These are phyloP conservation scores for Exophiala dermatitidis DNA, from an alignment of 2,329 filamentous ascomycete species.

Conservation along the genomic window DNA sequence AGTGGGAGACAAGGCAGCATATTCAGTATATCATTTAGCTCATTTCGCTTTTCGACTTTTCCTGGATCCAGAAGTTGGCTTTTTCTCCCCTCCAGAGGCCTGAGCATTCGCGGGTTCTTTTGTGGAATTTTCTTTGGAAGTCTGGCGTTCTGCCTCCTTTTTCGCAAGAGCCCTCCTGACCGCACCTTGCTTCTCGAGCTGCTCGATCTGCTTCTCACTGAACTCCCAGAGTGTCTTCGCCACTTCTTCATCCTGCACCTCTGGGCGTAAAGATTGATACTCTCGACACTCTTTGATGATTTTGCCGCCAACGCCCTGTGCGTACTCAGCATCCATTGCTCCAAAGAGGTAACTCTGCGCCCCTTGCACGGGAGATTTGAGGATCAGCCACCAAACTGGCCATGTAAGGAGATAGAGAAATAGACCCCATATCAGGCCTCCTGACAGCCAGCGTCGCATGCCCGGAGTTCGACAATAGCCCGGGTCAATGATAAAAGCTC, in stretches of 20 bases:
- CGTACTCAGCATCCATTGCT: conserved; percentile 70
- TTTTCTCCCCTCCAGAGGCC: conserved; percentile 21
- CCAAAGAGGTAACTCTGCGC: conserved; percentile 82
- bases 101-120: conserved; percentile 11
- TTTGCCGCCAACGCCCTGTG: conserved; percentile 58
- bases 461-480: conserved; percentile 79
- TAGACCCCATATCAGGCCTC: conserved; percentile 75
- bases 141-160: conserved; percentile 38
- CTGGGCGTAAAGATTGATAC: conserved; percentile 61
- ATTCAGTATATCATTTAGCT: neutral
- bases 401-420: conserved; percentile 69
- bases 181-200: conserved; percentile 71
- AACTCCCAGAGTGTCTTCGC: conserved; percentile 86
- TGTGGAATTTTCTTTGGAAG: conserved; percentile 19
- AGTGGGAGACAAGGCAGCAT: no score
- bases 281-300: conserved; percentile 84
- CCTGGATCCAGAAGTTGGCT: conserved; percentile 35
- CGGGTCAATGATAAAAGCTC: conserved; percentile 81
- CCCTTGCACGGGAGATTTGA: conserved; percentile 77
- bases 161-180: conserved; percentile 53
- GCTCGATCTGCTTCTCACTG: conserved; percentile 76
- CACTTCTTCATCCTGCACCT: conserved; percentile 68
- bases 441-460: conserved; percentile 76
- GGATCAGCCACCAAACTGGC: conserved; percentile 73
- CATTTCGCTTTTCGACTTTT: conserved; percentile 34